Base-by-base conservation (phyloP, 805 yeast genomes). In the Pichia nakasei region DNA sequence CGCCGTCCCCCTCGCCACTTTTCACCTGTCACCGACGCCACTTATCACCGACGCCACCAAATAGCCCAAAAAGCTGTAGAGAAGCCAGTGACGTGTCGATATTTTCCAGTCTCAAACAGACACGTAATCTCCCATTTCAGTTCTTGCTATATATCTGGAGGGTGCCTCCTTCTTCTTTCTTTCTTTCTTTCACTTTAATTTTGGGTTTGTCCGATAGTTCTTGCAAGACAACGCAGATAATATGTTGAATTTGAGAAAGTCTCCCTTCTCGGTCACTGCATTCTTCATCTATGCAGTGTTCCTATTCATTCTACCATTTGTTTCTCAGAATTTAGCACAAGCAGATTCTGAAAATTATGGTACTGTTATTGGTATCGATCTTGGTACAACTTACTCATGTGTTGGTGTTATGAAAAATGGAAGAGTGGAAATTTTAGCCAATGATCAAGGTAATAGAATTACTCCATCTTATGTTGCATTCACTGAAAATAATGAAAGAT, bases 401-500 rank as follows among this genome's bases (percentile, higher is more conserved):
- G 97, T 91, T 50, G 97, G 96, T 60, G 88, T 61, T n/a, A 61
- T 61, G 63, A 58, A 58, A 43, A 54, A 60, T 7, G 66, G 65
- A 24, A 57, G 95, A 58, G 97, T 89, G 48, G 97, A 91, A 63
- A 89, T 89, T 61, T 80, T 89, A 60, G 96, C 97, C 58, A 89
- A 89, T 63, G 96, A 89, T 67, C 97, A 91, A 73, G 97, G 97
- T 75, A 89, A 91, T 77, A 85, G 97, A 75, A 91, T 95, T 50
- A 89, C 97, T 18, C 97, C 97, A 32, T 88, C 97, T 31, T 89
- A 85, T 65, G 97, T 91, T 50, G 96, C 95, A 42, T 89, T 89
- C 78, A 87, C 95, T 26, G 96, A 87, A 63, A 44, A 44, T 24
- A 76, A 89, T 35, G 97, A 91, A 72, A 83, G 96, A 72, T 75